Evolutionary conservation across 2,329 filamentous ascomycete genomes (phyloP).

Genomic region (Ophiostoma sp.): DNA sequence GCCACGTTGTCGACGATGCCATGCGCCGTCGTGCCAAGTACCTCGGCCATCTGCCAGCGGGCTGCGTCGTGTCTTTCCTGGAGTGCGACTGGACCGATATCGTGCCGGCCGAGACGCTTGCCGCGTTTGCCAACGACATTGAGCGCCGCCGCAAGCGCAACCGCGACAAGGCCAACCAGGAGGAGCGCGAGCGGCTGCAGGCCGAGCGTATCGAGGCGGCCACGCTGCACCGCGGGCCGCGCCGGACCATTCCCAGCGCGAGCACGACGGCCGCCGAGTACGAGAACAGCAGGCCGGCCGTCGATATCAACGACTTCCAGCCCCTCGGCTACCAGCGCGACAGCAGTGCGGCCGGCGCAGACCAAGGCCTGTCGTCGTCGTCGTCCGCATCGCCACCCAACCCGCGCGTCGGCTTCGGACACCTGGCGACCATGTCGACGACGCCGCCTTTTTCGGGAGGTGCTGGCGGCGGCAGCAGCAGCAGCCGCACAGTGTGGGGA

Average conservation of each 20-base stretch:
- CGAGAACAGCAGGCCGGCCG: constrained; percentile 21
- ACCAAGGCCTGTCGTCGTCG: not conserved
- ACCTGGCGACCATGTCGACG: constrained; percentile 71
- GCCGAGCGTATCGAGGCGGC: constrained; percentile 75
- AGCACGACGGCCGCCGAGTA: not conserved
- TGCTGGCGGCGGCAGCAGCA: constrained; percentile 30
- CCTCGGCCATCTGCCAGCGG: constrained; percentile 75
- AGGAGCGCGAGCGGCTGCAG: constrained; percentile 77
- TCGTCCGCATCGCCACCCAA: constrained; percentile 44
- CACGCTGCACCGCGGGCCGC: constrained; percentile 36
- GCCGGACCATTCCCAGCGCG: constrained; percentile 12
- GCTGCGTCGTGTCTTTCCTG: constrained; percentile 85
- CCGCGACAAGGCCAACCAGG: constrained; percentile 73
- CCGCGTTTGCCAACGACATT: constrained; percentile 69
- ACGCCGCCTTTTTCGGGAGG: constrained; percentile 62
- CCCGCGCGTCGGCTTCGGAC: constrained; percentile 56
- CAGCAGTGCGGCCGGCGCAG: constrained; percentile 31
- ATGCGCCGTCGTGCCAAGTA: constrained; percentile 81
- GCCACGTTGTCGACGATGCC: constrained; percentile 80
- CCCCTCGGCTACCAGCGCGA: constrained; percentile 45
- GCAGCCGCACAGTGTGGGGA: constrained; percentile 78
- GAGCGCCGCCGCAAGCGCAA: constrained; percentile 70
- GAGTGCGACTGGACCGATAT: constrained; percentile 96
- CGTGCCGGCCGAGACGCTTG: constrained; percentile 68
- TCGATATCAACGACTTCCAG: constrained; percentile 59